A percentile compares a stretch with the other conserved stretches of the same genome.
These are phyloP conservation scores for Psilocybe azurescens DNA, from an alignment of 768 basidiomycete genomes.

Conservation along the genomic window DNA sequence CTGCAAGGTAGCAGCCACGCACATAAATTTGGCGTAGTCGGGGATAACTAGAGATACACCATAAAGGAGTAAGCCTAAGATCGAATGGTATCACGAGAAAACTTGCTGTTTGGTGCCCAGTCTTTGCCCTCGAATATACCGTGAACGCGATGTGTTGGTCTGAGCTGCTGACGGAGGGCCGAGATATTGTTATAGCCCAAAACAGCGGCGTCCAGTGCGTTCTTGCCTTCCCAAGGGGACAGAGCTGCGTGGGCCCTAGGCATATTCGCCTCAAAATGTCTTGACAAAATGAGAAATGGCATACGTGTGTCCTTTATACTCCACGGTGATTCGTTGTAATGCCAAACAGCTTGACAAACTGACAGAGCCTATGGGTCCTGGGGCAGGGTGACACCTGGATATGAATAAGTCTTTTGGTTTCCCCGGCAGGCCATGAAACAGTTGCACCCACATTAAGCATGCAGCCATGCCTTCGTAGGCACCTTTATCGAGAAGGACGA, in stretches of 20 bases:
- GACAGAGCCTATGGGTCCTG: conserved; percentile 72
- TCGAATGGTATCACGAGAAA: background rate
- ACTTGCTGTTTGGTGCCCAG: conserved; percentile 75
- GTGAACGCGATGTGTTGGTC: conserved; percentile 79
- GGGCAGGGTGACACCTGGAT: conserved; percentile 80
- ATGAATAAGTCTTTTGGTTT: background rate
- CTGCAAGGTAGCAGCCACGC: conserved; percentile 25
- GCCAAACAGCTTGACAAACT: conserved; percentile 72
- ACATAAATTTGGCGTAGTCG: conserved; percentile 78
- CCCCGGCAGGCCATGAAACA: background rate
- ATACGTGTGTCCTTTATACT: conserved; percentile 79
- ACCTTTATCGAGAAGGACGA: conserved; percentile 67
- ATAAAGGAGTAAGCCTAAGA: background rate
- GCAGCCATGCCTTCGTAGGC: conserved; percentile 80
- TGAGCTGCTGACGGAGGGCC: conserved; percentile 80
- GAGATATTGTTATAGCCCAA: conserved; percentile 83
- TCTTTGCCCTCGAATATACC: conserved; percentile 78
- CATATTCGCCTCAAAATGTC: background rate
- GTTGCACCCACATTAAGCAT: conserved; percentile 66
- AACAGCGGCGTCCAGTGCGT: conserved; percentile 88
- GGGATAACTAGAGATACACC: conserved; percentile 68
- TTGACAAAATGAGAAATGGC: conserved; percentile 18
- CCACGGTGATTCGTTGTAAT: conserved; percentile 59
- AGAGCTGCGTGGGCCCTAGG: conserved; percentile 76
- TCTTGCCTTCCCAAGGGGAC: conserved; percentile 85